Conservation (phyloP, 139 green algal genomes). For the Yamagishiella unicocca region DNA sequence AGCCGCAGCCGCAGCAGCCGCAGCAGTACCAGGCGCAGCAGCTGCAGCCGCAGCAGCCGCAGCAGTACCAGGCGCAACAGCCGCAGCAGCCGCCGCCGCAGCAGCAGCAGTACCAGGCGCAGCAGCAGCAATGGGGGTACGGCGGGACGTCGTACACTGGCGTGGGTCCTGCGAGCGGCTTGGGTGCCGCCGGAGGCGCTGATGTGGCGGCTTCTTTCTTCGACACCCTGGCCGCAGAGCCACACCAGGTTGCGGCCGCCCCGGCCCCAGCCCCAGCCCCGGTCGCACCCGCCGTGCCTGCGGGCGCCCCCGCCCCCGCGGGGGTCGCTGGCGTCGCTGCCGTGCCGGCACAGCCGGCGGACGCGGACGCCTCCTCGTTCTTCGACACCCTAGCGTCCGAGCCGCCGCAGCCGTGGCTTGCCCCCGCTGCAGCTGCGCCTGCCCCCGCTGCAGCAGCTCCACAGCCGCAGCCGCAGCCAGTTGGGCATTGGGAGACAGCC, state of each 20-base stretch:
- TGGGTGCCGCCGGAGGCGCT: background rate
- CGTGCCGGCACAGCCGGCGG: background rate
- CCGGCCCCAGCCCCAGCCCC: background rate
- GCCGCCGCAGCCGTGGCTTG: background rate
- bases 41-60: background rate
- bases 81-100: background rate
- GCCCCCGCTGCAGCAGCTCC: background rate
- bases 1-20: background rate
- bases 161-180: no score
- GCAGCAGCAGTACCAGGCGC: background rate
- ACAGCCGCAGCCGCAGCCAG: background rate
- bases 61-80: background rate
- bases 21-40: background rate
- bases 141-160: background rate
- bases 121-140: slow-evolving; percentile 2
- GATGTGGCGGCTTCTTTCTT: slow-evolving; percentile 7
- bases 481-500: no score
- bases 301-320: background rate
- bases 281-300: background rate
- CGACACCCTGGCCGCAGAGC: background rate
- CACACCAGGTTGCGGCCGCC: no score
- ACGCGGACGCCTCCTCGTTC: background rate
- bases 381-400: slow-evolving; percentile 8
- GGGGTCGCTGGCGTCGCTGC: background rate
- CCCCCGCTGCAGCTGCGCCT: background rate